Conservation (phyloP, 106 monocot genomes). For the Agapanthus africanus region DNA sequence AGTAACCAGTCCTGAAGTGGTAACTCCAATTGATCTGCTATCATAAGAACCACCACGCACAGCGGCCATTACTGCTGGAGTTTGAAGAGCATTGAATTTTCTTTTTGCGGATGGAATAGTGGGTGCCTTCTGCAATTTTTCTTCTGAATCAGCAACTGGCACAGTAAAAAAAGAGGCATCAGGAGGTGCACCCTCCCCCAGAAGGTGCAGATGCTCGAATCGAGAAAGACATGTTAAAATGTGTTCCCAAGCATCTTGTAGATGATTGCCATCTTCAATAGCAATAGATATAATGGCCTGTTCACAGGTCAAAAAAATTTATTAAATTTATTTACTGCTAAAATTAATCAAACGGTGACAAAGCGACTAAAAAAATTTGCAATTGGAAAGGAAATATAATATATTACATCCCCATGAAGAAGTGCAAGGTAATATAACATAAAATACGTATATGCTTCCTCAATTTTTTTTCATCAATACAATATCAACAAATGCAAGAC, state of each 20-base stretch:
- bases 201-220: conserved; percentile 87
- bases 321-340: conserved; percentile 1
- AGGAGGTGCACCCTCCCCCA: conserved; percentile 89
- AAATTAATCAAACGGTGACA: neutral
- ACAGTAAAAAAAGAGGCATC: conserved; percentile 95
- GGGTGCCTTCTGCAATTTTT: conserved; percentile 54
- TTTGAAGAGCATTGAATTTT: conserved; percentile 86
- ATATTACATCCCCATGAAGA: neutral
- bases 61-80: conserved; percentile 86
- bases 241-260: conserved; percentile 95
- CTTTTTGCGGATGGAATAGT: conserved; percentile 38
- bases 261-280: conserved; percentile 94
- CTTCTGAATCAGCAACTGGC: conserved; percentile 47
- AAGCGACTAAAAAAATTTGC: neutral
- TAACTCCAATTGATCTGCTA: conserved; percentile 53
- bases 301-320: conserved; percentile 7
- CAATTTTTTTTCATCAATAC: neutral
- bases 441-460: neutral
- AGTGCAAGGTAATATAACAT: neutral
- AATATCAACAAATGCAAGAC: neutral
- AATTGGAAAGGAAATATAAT: neutral
- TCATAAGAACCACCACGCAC: conserved; percentile 96
- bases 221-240: conserved; percentile 93
- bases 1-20: conserved; percentile 56
- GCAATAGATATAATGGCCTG: conserved; percentile 96